phyloP scores from a whole-genome alignment of 2,329 filamentous ascomycete species.

The Septoria linicola region DNA sequence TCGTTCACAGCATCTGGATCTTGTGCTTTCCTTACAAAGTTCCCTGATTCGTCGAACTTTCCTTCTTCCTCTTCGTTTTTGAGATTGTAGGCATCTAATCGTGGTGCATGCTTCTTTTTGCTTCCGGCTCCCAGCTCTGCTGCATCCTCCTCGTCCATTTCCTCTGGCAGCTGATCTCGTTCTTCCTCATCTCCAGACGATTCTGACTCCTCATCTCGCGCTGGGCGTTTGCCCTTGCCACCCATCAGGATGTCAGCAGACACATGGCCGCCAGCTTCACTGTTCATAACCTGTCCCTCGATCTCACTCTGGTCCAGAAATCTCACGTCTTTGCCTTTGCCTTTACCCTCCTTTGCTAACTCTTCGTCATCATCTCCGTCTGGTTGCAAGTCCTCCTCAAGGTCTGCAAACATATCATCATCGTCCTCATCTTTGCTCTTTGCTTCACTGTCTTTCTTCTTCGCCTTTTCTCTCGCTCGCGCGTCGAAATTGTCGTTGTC shows the following conservation, averaged over 20 bases:
- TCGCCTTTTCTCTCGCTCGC: conserved; percentile 52
- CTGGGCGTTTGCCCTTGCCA: conserved; percentile 48
- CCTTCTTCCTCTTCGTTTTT: conserved; percentile 87
- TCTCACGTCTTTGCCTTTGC: conserved; percentile 61
- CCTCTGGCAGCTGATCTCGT: conserved; percentile 61
- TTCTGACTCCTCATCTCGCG: conserved; percentile 38
- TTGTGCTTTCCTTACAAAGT: conserved; percentile 82
- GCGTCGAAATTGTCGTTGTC: conserved; percentile 88
- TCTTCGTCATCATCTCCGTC: conserved; percentile 55
- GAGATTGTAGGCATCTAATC: conserved; percentile 96
- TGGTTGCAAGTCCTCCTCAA: conserved; percentile 54
- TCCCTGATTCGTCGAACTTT: conserved; percentile 84
- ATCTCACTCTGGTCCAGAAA: conserved; percentile 66
- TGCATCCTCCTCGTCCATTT: conserved; percentile 67
- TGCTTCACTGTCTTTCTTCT: conserved; percentile 39
- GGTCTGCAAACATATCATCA: conserved; percentile 79
- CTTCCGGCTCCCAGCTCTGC: conserved; percentile 87
- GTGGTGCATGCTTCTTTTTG: conserved; percentile 88
- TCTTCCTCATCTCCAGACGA: conserved; percentile 59
- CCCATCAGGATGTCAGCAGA: conserved; percentile 61
- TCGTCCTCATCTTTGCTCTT: conserved; percentile 63
- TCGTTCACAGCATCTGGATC: conserved; percentile 92
- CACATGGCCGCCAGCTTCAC: conserved; percentile 70
- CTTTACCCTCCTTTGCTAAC: conserved; percentile 50
- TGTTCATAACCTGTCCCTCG: conserved; percentile 72